Base-by-base conservation (phyloP, 805 yeast species). In the Torulaspora delbrueckii region DNA sequence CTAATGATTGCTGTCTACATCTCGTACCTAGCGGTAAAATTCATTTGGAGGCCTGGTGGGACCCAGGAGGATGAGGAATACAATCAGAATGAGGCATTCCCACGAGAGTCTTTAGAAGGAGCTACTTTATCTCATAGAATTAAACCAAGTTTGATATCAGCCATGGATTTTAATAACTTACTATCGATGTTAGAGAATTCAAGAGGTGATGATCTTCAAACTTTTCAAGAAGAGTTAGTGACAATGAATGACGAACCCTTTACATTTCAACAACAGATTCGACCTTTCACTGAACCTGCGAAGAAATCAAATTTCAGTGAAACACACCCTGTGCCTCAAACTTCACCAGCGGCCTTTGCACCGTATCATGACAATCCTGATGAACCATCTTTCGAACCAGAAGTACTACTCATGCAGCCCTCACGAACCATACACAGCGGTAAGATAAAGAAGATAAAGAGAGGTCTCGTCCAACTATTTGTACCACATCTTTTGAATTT, bases 401-500 rank as follows among this genome's bases (percentile, higher is more conserved):
- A 19, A 14, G 26, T 19, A 4, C 10, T 8, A 30, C 23, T 16
- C 13, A 45, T 14, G 12, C 27, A 22, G 23, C 19, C 28, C 14
- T 14, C 46, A 23, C 8, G 33, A 18, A 9, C 18, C 2, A 39
- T 24, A n/a, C 37, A 34, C 26, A 41, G 40, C 8, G 45, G 46
- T 19, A 43, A 40, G 18, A 28, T 46, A 3, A 44, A 37, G 22
- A 45, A 28, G 14, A 18, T 48, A 16, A 34, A 37, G 26, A 26
- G 13, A 12, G 46, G 27, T 12, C 30, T 53, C 8, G 37, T 56
- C 14, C 43, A 47, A 34, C 37, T 55, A 16, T 54, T 64, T 10
- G 43, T 68, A 16, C 73, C 74, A 9, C 68, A 71, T 32, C 43
- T 69, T 26, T 28, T 51, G 10, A 52, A 61, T 12, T 67, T 67